Evolutionary conservation across 495 filamentous ascomycete genomes (phyloP), one percentile per base, ranked within the genome.

Genomic region (Aspergillus nanangensis): DNA sequence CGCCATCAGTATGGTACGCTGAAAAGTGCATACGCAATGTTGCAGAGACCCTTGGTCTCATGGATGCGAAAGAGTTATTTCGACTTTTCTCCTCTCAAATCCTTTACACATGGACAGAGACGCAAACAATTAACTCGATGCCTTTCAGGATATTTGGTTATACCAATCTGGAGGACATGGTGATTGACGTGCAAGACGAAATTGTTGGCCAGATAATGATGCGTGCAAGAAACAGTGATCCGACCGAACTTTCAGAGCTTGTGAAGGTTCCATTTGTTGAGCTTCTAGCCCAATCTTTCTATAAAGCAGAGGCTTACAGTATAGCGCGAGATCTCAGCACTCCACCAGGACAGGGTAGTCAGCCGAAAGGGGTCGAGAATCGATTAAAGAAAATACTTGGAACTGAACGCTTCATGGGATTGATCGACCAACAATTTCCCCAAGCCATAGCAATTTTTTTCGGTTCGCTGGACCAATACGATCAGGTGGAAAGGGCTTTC

Each of bases 41-140:
- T 19, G 78, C 90, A 4, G 67, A 61, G 33, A 67, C 76, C 5
- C 72, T 95, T 29, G 71, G 77, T 2, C 76, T 96, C 25, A 57
- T 69, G 25, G 72, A 78, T 31, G 71, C 87, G 1, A 77, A 75
- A 53, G 75, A 82, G 32, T 61, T 99, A 3, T 96, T 97, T 60
- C 76, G 72, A n/a, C 73, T 97, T 3, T 97, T 96, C 57, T 82
- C 87, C 14, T 83, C 90, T 18, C 94, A 99, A 61, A 75, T 97
- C n/a, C 71, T 97, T 4, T 95, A 88, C 60, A 95, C 90, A 0
- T 97, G 93, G 94, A 78, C 90, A 2, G 78, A 86, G 47, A 61
- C 65, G 1, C 76, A 84, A 39, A 65, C 74, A 20, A 64, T 95
- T 9, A 67, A 71, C 1, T 72, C 77, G 3, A 85, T 96, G 43